A percentile compares a stretch with the other conserved stretches of the same genome.
These are phyloP conservation scores for Nicotiana attenuata DNA, from an alignment of 257 asterid genomes.

Conservation along the genomic window DNA sequence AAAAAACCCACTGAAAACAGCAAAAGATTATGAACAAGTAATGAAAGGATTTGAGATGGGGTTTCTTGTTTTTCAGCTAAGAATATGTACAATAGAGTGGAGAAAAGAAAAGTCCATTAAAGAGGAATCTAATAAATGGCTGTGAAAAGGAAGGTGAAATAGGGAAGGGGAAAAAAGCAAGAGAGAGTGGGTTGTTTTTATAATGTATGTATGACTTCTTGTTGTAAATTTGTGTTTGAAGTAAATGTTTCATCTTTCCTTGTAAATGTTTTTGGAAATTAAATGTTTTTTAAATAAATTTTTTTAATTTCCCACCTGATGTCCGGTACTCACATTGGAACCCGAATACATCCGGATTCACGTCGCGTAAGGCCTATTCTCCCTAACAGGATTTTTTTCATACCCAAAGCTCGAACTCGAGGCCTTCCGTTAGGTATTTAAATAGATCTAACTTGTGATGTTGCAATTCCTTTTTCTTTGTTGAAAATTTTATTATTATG, in stretches of 20 bases:
- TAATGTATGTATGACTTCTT: conserved; percentile 48
- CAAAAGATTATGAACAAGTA: conserved; percentile 27
- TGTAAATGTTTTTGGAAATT: background rate
- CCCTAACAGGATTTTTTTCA: no score
- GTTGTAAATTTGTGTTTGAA: conserved; percentile 40
- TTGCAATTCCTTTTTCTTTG: no score
- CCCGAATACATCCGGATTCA: no score
- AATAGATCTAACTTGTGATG: no score
- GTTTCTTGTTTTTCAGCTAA: conserved; percentile 23
- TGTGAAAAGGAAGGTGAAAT: conserved; percentile 55
- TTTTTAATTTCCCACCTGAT: no score
- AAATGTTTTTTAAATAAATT: background rate
- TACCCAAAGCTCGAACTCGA: no score
- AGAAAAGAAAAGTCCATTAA: conserved; percentile 40
- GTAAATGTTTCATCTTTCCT: conserved; percentile 55
- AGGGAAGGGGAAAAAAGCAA: conserved; percentile 44
- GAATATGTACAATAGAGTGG: conserved; percentile 45
- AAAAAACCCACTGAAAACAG: conserved; percentile 52
- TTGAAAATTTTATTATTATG: no score
- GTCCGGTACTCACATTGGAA: no score
- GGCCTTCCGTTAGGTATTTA: no score
- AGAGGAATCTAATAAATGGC: conserved; percentile 72
- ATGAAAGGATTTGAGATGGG: conserved; percentile 40
- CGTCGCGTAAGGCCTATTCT: no score
- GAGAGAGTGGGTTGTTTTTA: conserved; percentile 22